Evolutionary conservation across 768 basidiomycete species (phyloP).

Genomic region (Amanita polypyramis): DNA sequence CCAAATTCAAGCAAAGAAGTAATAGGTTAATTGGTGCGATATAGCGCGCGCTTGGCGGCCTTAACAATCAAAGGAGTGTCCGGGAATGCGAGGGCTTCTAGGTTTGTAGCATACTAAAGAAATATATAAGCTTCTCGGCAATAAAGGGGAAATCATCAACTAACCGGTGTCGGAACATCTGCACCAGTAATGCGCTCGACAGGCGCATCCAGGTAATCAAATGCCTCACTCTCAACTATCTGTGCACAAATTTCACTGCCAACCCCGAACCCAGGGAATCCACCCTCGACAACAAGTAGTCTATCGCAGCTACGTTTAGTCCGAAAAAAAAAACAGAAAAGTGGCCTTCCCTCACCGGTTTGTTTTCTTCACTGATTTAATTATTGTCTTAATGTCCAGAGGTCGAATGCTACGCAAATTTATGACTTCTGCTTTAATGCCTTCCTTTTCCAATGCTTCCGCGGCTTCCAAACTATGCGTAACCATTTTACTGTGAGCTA

Average conservation of each 20-base stretch:
- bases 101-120: conserved; percentile 74
- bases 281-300: conserved; percentile 91
- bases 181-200: conserved; percentile 97
- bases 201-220: conserved; percentile 97
- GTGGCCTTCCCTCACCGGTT: conserved; percentile 52
- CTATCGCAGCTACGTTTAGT: conserved; percentile 25
- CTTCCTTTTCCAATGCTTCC: conserved; percentile 87
- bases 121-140: not conserved
- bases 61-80: conserved; percentile 85
- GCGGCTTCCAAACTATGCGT: conserved; percentile 92
- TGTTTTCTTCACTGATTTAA: conserved; percentile 96
- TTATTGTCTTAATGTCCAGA: conserved; percentile 96
- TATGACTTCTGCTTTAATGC: conserved; percentile 95
- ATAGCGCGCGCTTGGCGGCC: conserved; percentile 89
- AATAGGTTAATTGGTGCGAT: conserved; percentile 65
- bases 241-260: conserved; percentile 98
- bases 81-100: conserved; percentile 91
- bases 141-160: conserved; percentile 18
- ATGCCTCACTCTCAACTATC: conserved; percentile 94
- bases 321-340: not conserved
- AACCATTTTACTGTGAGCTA: conserved; percentile 98
- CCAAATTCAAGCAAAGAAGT: not conserved
- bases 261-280: conserved; percentile 97
- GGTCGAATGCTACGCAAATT: conserved; percentile 95
- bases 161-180: conserved; percentile 91